Conservation (phyloP, 352 stramenopile species). For the Globisporangium cylindrosporum region DNA sequence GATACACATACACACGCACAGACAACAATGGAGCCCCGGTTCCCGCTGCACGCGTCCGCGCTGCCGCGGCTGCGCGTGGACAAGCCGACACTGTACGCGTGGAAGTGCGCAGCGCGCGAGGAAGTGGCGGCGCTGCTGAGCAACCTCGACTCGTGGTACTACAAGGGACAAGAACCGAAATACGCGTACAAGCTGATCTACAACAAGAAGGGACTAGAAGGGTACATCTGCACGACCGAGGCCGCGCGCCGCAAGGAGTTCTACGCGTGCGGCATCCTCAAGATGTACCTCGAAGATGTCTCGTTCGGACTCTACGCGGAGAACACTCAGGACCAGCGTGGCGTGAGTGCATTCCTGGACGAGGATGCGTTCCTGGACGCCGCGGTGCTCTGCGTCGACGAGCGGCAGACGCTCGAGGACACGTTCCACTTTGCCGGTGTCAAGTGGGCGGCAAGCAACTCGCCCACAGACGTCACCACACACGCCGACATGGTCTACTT, state of each 20-base stretch:
- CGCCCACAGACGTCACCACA: background rate
- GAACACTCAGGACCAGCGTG: constrained; percentile 30
- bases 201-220: constrained; percentile 37
- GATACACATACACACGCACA: background rate
- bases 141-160: constrained; percentile 19
- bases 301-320: constrained; percentile 43
- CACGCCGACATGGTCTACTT: constrained; percentile 13
- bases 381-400: constrained; percentile 40
- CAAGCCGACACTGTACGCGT: constrained; percentile 6
- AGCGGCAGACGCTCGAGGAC: constrained; percentile 30
- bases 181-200: constrained; percentile 23
- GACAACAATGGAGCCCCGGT: constrained; percentile 1
- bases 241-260: constrained; percentile 14
- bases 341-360: constrained; percentile 26
- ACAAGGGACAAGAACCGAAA: constrained; percentile 10
- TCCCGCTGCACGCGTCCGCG: constrained; percentile 3
- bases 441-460: constrained; percentile 30
- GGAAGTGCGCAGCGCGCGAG: constrained; percentile 7
- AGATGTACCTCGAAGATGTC: constrained; percentile 28
- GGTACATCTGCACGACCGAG: constrained; percentile 15
- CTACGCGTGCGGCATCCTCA: constrained; percentile 14
- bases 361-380: constrained; percentile 32
- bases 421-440: constrained; percentile 58
- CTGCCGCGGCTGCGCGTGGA: constrained; percentile 9
- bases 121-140: constrained; percentile 8